Evolutionary conservation across 2,329 filamentous ascomycete species (phyloP).

Genomic region (Apiospora phragmitis): DNA sequence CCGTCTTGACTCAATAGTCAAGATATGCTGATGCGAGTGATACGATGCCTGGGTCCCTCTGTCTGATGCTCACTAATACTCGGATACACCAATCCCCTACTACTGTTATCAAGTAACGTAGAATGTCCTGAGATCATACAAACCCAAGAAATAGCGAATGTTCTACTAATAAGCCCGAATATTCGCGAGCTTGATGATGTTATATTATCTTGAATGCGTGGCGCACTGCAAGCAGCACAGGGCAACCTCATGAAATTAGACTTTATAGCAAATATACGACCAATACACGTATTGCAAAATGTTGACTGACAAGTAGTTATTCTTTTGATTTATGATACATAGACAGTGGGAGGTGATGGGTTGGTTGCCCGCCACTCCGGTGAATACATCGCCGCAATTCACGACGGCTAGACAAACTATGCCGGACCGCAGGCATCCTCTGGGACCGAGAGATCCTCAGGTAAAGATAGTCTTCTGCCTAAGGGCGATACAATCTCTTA

Average conservation of each 20-base stretch:
- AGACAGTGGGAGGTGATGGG: neutral
- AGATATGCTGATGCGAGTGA: neutral
- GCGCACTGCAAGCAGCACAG: neutral
- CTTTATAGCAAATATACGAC: no score
- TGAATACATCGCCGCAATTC: neutral
- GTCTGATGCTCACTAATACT: neutral
- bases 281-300: no score
- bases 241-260: no score
- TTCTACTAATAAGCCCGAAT: neutral
- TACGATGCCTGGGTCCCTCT: neutral
- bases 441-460: neutral
- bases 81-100: neutral
- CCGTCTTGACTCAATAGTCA: neutral
- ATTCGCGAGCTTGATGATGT: neutral
- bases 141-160: neutral
- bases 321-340: neutral
- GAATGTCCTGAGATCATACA: neutral
- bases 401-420: neutral
- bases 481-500: neutral
- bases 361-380: neutral
- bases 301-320: neutral
- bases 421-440: neutral
- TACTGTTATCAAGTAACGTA: neutral
- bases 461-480: neutral
- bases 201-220: neutral